Percentiles rank a stretch among this genome's conserved stretches.
phyloP scores from a whole-genome alignment of 2,329 filamentous ascomycete species.

The Diaporthe sp. region DNA sequence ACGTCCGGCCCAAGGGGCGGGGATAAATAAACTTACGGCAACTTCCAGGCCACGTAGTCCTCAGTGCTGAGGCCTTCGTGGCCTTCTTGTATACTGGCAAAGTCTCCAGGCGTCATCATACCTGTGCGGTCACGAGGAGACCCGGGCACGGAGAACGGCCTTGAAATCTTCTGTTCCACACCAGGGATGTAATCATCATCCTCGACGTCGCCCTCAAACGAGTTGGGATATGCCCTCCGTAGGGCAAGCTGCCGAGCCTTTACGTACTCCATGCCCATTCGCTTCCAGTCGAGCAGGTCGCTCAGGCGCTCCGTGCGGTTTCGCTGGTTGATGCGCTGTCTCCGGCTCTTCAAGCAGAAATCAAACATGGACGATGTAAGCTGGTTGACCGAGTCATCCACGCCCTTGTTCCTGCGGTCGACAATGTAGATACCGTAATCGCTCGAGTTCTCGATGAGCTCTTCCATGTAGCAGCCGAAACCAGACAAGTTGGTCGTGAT shows the following conservation, averaged over 20 bases:
- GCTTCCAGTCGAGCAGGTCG: conserved; percentile 97
- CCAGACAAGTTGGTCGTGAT: conserved; percentile 98
- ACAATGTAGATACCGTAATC: conserved; percentile 99
- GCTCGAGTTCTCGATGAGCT: conserved; percentile 96
- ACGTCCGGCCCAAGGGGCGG: conserved; percentile 1
- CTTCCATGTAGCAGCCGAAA: conserved; percentile 99
- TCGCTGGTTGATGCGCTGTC: conserved; percentile 98
- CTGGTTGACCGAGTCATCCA: conserved; percentile 98
- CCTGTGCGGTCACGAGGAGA: conserved; percentile 91
- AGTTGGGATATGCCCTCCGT: conserved; percentile 89
- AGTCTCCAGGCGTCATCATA: conserved; percentile 99
- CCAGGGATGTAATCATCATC: conserved; percentile 93
- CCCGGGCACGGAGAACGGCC: conserved; percentile 93
- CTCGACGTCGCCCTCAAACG: conserved; percentile 80
- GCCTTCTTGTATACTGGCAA: conserved; percentile 95
- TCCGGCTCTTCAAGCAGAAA: conserved; percentile 91
- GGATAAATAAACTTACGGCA: conserved; percentile 82
- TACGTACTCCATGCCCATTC: conserved; percentile 99
- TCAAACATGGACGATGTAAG: conserved; percentile 93
- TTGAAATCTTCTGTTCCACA: conserved; percentile 93
- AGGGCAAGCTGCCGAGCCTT: conserved; percentile 95
- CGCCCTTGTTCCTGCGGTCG: conserved; percentile 92
- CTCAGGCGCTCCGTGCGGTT: conserved; percentile 96
- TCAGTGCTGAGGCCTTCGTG: conserved; percentile 94
- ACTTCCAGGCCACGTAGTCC: conserved; percentile 98